Conservation (phyloP, 1,284 basidiomycete species). For the Cutaneotrichosporon daszewskae region DNA sequence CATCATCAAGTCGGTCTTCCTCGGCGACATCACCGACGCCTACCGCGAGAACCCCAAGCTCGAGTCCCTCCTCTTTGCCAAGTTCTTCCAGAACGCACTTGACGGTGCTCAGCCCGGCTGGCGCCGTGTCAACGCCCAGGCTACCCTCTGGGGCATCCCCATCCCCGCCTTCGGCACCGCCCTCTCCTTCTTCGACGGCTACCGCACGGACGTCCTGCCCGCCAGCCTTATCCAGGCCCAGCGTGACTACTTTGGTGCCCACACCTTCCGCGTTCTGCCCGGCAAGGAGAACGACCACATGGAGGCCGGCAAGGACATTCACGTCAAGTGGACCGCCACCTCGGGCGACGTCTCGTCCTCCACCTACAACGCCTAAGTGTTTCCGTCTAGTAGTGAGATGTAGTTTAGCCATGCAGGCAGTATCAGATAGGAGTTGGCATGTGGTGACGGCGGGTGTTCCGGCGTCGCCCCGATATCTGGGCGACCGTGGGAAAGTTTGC, state of each 20-base stretch:
- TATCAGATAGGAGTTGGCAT: too few species aligned
- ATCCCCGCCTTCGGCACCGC: conserved; percentile 94
- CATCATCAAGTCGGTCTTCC: conserved; percentile 96
- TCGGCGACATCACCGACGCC: conserved; percentile 85
- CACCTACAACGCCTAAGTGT: conserved; percentile 75
- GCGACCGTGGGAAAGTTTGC: too few species aligned
- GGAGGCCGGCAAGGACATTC: conserved; percentile 77
- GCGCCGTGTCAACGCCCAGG: conserved; percentile 95
- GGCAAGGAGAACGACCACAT: conserved; percentile 81
- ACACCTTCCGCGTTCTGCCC: conserved; percentile 87
- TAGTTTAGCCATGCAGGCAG: neutral
- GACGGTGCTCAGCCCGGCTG: conserved; percentile 95
- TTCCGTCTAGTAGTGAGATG: neutral
- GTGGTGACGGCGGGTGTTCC: too few species aligned
- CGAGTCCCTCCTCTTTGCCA: conserved; percentile 91
- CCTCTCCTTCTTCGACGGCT: conserved; percentile 98
- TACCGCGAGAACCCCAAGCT: conserved; percentile 82
- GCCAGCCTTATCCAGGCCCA: conserved; percentile 95
- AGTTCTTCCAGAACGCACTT: conserved; percentile 97
- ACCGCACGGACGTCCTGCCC: conserved; percentile 77
- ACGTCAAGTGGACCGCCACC: conserved; percentile 53
- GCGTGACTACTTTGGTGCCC: conserved; percentile 58
- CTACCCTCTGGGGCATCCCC: conserved; percentile 95
- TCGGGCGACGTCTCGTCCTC: conserved; percentile 65
- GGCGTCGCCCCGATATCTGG: too few species aligned